A percentile compares a stretch with the other conserved stretches of the same genome.
phyloP scores from a whole-genome alignment of 2,329 filamentous ascomycete species.

The Colletotrichum zoysiae region DNA sequence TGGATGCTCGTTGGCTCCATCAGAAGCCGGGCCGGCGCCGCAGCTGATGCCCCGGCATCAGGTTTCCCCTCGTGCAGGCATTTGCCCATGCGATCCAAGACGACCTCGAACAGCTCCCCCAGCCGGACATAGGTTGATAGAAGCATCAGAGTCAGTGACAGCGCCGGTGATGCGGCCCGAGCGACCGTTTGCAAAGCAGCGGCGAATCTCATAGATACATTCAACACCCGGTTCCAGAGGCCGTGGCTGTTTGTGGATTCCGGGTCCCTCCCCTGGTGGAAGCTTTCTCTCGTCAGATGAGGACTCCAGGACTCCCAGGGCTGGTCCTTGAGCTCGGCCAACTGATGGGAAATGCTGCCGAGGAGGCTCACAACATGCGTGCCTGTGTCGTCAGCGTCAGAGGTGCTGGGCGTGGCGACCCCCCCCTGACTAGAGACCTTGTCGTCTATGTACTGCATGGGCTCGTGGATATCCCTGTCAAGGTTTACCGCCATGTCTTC shows the following conservation, averaged over 20 bases:
- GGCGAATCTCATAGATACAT: constrained; percentile 4
- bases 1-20: constrained; percentile 9
- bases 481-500: constrained; percentile 5
- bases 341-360: constrained; percentile 1
- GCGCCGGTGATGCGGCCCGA: not conserved
- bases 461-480: constrained; percentile 3
- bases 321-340: constrained; percentile 2
- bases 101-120: not conserved
- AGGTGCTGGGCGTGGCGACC: constrained; percentile 8
- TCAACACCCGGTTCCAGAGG: not conserved
- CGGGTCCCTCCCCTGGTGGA: not conserved
- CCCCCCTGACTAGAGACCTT: constrained; percentile 1
- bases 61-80: not conserved
- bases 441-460: not conserved
- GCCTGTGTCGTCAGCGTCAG: not conserved
- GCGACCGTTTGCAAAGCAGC: not conserved
- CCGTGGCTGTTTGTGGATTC: not conserved
- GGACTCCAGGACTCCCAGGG: constrained; percentile 8
- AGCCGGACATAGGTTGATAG: not conserved
- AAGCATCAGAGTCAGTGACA: not conserved
- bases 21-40: not conserved
- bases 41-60: not conserved
- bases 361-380: not conserved
- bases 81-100: not conserved
- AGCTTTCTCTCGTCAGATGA: not conserved